A percentile compares a stretch with the other conserved stretches of the same genome.
phyloP scores from a whole-genome alignment of 1,139 yeast species.

The Yamadazyma atmosphaerica region DNA sequence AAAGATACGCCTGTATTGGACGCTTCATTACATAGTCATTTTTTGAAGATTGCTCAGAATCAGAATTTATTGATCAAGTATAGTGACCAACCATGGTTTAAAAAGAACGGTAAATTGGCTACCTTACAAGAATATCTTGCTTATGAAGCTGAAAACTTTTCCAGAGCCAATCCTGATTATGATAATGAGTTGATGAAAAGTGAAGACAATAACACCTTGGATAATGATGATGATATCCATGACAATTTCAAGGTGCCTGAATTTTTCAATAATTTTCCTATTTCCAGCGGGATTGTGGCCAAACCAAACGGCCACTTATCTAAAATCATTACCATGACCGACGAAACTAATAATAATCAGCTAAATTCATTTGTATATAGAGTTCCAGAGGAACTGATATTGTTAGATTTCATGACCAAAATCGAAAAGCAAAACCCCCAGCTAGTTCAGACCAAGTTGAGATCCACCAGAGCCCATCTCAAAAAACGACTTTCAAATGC shows the following conservation, averaged over 20 bases:
- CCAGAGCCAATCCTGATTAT: constrained; percentile 15
- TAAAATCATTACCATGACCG: constrained; percentile 39
- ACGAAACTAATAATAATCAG: constrained; percentile 22
- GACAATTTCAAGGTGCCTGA: constrained; percentile 40
- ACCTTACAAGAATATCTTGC: constrained; percentile 33
- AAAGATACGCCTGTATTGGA: constrained; percentile 55
- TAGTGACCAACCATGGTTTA: constrained; percentile 62
- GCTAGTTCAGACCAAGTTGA: constrained; percentile 14
- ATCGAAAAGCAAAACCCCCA: constrained; percentile 30
- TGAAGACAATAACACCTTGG: constrained; percentile 17
- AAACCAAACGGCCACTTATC: constrained; percentile 28
- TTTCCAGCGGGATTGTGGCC: constrained; percentile 48
- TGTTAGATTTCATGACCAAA: constrained; percentile 69
- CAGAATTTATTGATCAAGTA: constrained; percentile 60
- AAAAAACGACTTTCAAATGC: neutral
- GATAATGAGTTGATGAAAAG: constrained; percentile 15
- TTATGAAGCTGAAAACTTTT: constrained; percentile 28
- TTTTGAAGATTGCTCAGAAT: constrained; percentile 38
- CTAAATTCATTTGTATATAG: constrained; percentile 52
- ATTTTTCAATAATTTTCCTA: constrained; percentile 40
- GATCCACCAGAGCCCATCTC: constrained; percentile 1
- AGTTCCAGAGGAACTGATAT: constrained; percentile 70
- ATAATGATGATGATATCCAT: constrained; percentile 23
- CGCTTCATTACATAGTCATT: constrained; percentile 42
- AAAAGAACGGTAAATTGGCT: constrained; percentile 19